Base-by-base conservation (phyloP, 306 rosid species). In the Dicorynia guianensis region DNA sequence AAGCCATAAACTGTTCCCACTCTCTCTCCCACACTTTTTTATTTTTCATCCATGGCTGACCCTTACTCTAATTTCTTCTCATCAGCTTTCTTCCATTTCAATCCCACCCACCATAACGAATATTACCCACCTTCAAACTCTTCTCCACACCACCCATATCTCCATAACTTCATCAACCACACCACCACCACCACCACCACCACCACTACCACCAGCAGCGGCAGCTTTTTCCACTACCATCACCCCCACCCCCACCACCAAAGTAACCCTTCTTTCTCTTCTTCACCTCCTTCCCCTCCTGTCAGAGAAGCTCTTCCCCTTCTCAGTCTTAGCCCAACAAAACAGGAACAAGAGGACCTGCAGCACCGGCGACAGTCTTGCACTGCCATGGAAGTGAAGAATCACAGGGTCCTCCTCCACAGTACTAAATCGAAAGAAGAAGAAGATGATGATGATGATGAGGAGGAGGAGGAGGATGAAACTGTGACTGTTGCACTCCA, bases 401-500 rank as follows among this genome's bases (percentile, higher is more conserved):
- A 75, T 6, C 30, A 25, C 1, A 59, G 35, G 43, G 56, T n/a
- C 60, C 42, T 30, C 44, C 72, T 11, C n/a, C 36, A 17, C 25
- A 63, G 70, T 5, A 14, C 54, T 4, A 65, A 14, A 14, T 71
- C 69, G n/a, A 58, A 74, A n/a, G 82, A 63, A 9, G 78, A 25
- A 25, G 30, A 25, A 25, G 30, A 25, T 0, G 84, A 61, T 3
- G 30, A 25, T 1, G 30, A 25, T 0, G 84, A 61, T 3, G 85
- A 74, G 0, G 83, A 80, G 6, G 69, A 35, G 0, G 79, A 50
- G 6, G 73, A 54, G 0, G 53, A 34, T 13, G 48, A 6, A 8
- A 75, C 77, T 2, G 91, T 89, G 20, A 89, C 91, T 43, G 89
- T 89, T 72, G 94, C 94, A 59, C 91, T 89, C 0, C 94, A 87